phyloP scores from a whole-genome alignment of 2,329 filamentous ascomycete genomes.

The Colletotrichum gigasporum region DNA sequence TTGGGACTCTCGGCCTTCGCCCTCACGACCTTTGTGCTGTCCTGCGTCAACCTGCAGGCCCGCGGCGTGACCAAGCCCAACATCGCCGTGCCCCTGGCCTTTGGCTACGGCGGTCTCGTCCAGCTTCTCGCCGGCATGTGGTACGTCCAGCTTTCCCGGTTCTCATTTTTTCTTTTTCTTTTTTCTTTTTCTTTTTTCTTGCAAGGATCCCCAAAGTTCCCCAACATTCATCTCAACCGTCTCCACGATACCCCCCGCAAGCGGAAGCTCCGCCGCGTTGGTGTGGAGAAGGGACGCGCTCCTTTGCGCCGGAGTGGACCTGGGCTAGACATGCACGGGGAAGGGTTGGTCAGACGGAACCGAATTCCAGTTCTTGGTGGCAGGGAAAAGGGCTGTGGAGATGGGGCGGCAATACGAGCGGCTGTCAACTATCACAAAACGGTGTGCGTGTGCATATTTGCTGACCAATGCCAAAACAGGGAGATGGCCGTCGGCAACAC shows the following conservation, averaged over 20 bases:
- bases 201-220: conserved; percentile 9
- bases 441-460: too few relatives aligned
- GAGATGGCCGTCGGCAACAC: conserved; percentile 91
- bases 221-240: conserved; percentile 29
- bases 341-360: conserved; percentile 11
- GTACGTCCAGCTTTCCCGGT: conserved; percentile 57
- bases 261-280: conserved; percentile 9
- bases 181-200: not conserved
- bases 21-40: conserved; percentile 83
- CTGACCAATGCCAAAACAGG: conserved; percentile 54
- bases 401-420: conserved; percentile 1
- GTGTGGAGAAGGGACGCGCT: conserved; percentile 12
- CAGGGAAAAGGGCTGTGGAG: conserved; percentile 17
- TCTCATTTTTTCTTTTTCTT: not conserved
- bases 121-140: conserved; percentile 89
- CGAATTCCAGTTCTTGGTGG: not conserved
- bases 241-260: conserved; percentile 27
- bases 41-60: conserved; percentile 75
- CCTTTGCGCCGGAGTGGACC: conserved; percentile 25
- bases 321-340: not conserved
- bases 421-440: not conserved
- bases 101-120: conserved; percentile 80
- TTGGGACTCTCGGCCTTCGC: conserved; percentile 83
- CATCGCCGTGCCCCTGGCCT: conserved; percentile 74
- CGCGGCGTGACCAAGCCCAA: conserved; percentile 68